Evolutionary conservation across 768 basidiomycete genomes (phyloP).

Genomic region (Kondoa subrosea): DNA sequence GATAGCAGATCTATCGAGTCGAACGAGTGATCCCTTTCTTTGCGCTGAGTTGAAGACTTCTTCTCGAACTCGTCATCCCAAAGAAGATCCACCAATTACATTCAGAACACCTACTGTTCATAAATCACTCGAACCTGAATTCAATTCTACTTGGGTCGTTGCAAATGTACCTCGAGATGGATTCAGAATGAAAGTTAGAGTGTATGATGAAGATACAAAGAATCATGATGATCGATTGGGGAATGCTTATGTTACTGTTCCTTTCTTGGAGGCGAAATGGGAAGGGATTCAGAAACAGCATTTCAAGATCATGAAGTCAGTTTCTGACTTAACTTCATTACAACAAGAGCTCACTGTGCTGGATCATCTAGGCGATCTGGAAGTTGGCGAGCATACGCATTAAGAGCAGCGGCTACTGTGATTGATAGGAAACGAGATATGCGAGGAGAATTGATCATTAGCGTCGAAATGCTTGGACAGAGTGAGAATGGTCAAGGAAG

Average conservation of each 20-base stretch:
- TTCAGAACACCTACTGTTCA: neutral
- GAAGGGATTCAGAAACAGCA: neutral
- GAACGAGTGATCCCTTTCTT: neutral
- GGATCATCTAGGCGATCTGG: too few species aligned
- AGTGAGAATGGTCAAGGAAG: neutral
- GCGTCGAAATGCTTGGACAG: neutral
- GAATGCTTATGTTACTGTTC: neutral
- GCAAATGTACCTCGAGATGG: neutral
- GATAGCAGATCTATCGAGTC: neutral
- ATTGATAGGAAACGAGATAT: neutral
- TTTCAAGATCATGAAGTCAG: neutral
- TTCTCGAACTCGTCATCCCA: neutral
- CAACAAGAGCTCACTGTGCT: too few species aligned
- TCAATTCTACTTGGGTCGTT: neutral
- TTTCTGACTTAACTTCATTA: too few species aligned
- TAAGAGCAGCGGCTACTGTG: neutral
- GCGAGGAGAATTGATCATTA: neutral
- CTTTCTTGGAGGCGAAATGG: neutral
- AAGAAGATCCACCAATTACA: neutral
- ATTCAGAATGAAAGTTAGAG: neutral
- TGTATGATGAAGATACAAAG: slow-evolving; percentile 1
- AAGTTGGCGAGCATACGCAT: slow-evolving; percentile 1
- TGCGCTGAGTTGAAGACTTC: neutral
- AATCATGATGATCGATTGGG: slow-evolving; percentile 6
- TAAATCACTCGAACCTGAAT: neutral